A percentile compares a stretch with the other conserved stretches of the same genome.
phyloP scores from a whole-genome alignment of 2,329 filamentous ascomycete species.

The Paecilomyces fulvus region DNA sequence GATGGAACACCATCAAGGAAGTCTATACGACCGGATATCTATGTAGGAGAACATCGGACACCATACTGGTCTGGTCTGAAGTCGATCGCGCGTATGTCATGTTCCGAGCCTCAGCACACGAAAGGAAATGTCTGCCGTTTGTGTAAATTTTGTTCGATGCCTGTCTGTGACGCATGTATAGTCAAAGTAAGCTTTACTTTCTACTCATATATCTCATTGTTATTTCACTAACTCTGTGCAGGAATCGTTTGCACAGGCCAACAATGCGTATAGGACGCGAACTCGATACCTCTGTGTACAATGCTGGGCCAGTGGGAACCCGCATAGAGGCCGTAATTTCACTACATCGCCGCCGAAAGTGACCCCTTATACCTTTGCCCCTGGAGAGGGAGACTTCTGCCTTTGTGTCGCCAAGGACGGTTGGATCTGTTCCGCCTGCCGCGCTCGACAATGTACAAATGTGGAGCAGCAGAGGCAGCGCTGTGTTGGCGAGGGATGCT shows the following conservation, averaged over 20 bases:
- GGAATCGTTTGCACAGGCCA: slow-evolving; percentile 17
- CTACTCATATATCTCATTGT: not conserved
- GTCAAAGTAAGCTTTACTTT: slow-evolving; percentile 11
- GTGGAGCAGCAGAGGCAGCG: slow-evolving; percentile 7
- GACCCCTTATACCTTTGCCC: slow-evolving; percentile 7
- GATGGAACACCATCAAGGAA: not conserved
- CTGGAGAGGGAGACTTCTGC: slow-evolving; percentile 14
- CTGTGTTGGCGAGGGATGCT: slow-evolving; percentile 19
- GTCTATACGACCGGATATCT: slow-evolving; percentile 11
- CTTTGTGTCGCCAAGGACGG: slow-evolving; percentile 18
- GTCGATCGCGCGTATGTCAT: slow-evolving; percentile 12
- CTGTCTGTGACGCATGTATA: slow-evolving; percentile 22
- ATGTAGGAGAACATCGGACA: slow-evolving; percentile 19
- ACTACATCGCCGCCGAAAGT: slow-evolving; percentile 5
- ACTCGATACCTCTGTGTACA: slow-evolving; percentile 18
- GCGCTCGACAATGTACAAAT: slow-evolving; percentile 16
- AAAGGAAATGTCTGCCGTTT: slow-evolving; percentile 12
- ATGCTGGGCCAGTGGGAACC: slow-evolving; percentile 20
- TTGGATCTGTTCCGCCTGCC: slow-evolving; percentile 19
- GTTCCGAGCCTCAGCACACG: slow-evolving; percentile 16
- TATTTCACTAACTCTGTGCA: slow-evolving; percentile 1
- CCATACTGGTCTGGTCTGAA: slow-evolving; percentile 22
- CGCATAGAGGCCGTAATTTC: slow-evolving; percentile 14
- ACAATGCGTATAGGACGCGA: slow-evolving; percentile 21
- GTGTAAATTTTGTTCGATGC: slow-evolving; percentile 21